Base-by-base conservation (phyloP, 352 stramenopile genomes). In the Phytopythium helicoides region DNA sequence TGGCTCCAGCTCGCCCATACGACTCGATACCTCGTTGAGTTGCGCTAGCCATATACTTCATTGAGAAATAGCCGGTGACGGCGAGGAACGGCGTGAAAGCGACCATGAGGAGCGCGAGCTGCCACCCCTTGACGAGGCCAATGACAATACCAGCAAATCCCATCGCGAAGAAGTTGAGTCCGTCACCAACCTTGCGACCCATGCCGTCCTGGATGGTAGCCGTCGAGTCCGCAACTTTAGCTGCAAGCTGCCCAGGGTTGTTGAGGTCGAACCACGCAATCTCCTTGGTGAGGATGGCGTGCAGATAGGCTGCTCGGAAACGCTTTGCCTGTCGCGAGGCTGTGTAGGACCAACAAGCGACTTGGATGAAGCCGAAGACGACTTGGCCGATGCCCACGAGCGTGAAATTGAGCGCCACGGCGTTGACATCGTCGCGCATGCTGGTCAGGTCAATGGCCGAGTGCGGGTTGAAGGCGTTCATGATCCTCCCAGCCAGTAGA, bases 401-500 rank as follows among this genome's bases (percentile, higher is more conserved):
- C 16, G 80, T 70, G 56, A 87, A 84, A 28, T 85, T 82, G 52
- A 81, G 67, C 10, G 76, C 68, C 8, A 84, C 66, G 21, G 47
- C 45, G 53, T 58, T 65, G 50, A 73, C 65, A 16, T 64, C 60
- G 22, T 44, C 38, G 40, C 69, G 62, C 31, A 76, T 73, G 23
- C 7, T 10, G 26, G 0, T 25, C 31, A 34, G 12, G n/a, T 31
- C 59, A 31, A 63, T 47, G 1, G 50, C 31, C 3, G 46, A 22
- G 4, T 58, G 49, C 11, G 81, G 76, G 56, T 80, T 79, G 55
- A 82, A 85, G 16, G 71, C 53, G 54, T 82, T 76, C 28, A 80
- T 54, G 25, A 76, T 52, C 34, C 77, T 60, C 14, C 71, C 71
- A 41, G 81, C 59, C 22, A 85, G 60, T 23, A 82, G 34, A 45